A percentile compares a stretch with the other conserved stretches of the same genome.
Conservation (phyloP, 78 protist species). For the Ministeria vibrans region DNA sequence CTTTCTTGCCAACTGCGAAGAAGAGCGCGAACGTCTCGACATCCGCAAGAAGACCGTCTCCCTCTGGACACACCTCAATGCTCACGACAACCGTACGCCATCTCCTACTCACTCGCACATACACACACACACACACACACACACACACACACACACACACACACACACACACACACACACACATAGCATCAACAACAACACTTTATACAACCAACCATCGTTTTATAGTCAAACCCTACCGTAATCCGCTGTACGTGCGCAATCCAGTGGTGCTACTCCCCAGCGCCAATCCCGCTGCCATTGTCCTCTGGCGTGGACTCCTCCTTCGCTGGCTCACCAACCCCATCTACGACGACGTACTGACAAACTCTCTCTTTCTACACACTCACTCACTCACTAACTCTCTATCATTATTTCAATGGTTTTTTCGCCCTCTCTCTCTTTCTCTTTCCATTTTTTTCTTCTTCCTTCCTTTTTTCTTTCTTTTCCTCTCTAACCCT, state of each 20-base stretch:
- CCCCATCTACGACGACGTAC: not conserved
- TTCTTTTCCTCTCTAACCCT: not conserved
- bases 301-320: not conserved
- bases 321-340: not conserved
- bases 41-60: not conserved
- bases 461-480: not conserved
- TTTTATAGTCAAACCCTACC: not conserved
- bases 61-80: not conserved
- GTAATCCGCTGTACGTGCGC: not conserved
- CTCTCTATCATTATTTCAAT: not conserved
- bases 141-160: slow-evolving; percentile 12
- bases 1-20: not conserved
- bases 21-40: not conserved
- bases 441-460: not conserved
- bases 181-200: not conserved
- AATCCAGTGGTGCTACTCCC: not conserved
- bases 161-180: not conserved
- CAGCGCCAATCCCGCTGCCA: not conserved
- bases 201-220: not conserved
- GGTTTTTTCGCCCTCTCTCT: not conserved
- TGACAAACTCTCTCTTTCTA: not conserved
- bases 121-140: not conserved
- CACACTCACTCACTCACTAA: not conserved
- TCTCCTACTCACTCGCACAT: not conserved
- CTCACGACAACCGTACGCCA: too few relatives aligned